phyloP scores from a whole-genome alignment of 768 basidiomycete genomes.

The Leccinum longicurvipes region DNA sequence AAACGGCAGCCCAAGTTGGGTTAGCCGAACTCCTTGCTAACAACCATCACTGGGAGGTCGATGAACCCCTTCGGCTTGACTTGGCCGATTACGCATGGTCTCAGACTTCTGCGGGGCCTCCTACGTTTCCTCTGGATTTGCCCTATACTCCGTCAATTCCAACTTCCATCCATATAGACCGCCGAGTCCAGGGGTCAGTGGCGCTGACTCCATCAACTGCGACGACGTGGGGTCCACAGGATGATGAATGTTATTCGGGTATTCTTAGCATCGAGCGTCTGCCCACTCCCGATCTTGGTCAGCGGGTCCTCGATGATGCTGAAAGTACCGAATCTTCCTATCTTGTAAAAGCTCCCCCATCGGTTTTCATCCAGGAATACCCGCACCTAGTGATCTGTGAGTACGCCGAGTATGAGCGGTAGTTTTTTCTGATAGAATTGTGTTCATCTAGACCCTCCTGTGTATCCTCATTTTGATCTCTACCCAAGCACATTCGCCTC shows the following conservation, averaged over 20 bases:
- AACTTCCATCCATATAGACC: conserved; percentile 55
- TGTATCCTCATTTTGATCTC: conserved; percentile 33
- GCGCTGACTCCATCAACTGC: conserved; percentile 41
- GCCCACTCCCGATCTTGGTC: conserved; percentile 58
- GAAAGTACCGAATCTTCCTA: conserved; percentile 36
- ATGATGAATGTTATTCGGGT: conserved; percentile 38
- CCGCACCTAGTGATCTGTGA: conserved; percentile 30
- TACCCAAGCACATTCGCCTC: conserved; percentile 23
- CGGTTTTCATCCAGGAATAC: conserved; percentile 37
- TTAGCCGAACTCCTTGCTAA: conserved; percentile 15
- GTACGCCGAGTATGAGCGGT: neutral
- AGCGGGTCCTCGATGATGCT: conserved; percentile 51
- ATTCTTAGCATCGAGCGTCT: conserved; percentile 36
- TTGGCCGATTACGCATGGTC: conserved; percentile 71
- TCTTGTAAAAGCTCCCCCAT: conserved; percentile 44
- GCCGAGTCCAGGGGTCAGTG: conserved; percentile 55
- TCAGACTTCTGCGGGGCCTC: conserved; percentile 64
- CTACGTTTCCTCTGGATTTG: conserved; percentile 40
- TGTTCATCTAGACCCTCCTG: conserved; percentile 12
- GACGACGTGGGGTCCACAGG: conserved; percentile 56
- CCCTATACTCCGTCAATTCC: conserved; percentile 34
- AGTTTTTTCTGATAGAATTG: conserved; percentile 3
- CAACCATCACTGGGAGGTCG: conserved; percentile 20
- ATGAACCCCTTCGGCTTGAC: conserved; percentile 45
- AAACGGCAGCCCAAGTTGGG: conserved; percentile 20